Base-by-base conservation (phyloP, 208 protist genomes). In the Leishmania lainsoni region DNA sequence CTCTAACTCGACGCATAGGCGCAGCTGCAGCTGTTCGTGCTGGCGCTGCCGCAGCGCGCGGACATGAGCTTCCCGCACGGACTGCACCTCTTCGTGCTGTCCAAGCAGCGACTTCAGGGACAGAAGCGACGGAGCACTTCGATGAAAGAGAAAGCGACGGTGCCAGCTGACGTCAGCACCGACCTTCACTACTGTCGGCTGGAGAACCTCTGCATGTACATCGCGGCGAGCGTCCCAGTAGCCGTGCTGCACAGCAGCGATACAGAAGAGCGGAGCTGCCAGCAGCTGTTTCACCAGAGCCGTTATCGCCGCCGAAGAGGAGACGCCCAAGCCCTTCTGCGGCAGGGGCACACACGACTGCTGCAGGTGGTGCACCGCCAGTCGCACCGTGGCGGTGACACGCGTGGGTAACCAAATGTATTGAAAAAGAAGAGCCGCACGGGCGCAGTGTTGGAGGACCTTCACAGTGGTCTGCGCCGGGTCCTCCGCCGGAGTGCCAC, bases 201-300 rank as follows among this genome's bases (percentile, higher is more conserved):
- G 93, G 45, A 93, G 63, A 20, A 94, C 79, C 56, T 88, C 90
- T 26, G 88, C 68, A 80, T 81, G 77, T 20, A 85, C 81, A 39
- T 97, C 93, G 76, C 85, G 93, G 14, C 93, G 90, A 78, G 90
- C 83, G 75, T 97, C 93, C 75, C 85, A 89, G 87, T 91, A 93
- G 51, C 93, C 93, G 26, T 85, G 66, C 80, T 83, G 84, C 48
- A 93, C 85, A 8, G 85, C 81, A 1, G 88, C 83, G 48, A 97
- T 69, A 39, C 84, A 58, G 66, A 81, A 87, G 26, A 91, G 83
- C 35, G 94, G 86, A 26, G 86, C 85, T 70, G 81, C 79, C 78
- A 91, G 85, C 16, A 96, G 86, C 48, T 80, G 86, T n/a, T 83
- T 39, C 48, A 66, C 54, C 61, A 45, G 14, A 9, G 59, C 49